A percentile compares a stretch with the other conserved stretches of the same genome.
Evolutionary conservation across 2,329 filamentous ascomycete species (phyloP).

Genomic region (Xylaria sp.): DNA sequence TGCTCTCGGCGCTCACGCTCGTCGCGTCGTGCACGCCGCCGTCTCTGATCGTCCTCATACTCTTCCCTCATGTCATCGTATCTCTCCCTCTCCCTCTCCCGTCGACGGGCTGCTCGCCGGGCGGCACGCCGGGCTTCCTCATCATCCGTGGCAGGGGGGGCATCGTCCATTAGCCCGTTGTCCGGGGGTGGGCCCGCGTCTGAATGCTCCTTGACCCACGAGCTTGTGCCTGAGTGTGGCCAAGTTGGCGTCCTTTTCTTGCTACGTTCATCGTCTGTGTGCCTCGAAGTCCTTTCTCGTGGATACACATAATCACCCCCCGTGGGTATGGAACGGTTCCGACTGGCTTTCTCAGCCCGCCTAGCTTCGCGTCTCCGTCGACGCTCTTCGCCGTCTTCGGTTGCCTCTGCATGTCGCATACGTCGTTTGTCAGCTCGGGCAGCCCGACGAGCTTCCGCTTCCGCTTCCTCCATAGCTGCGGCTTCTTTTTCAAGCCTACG

Average conservation of each 20-base stretch:
- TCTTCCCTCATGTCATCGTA: conserved; percentile 52
- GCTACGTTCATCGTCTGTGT: conserved; percentile 51
- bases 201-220: conserved; percentile 73
- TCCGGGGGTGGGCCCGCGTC: conserved; percentile 70
- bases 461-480: conserved; percentile 57
- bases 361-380: conserved; percentile 65
- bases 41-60: conserved; percentile 58
- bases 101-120: conserved; percentile 59
- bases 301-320: conserved; percentile 61
- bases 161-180: conserved; percentile 52
- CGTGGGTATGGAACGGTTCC: conserved; percentile 57
- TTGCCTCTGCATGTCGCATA: conserved; percentile 57
- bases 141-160: conserved; percentile 55
- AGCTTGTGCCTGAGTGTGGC: conserved; percentile 73
- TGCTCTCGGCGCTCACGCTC: conserved; percentile 54
- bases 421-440: conserved; percentile 62
- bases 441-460: conserved; percentile 60
- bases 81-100: conserved; percentile 40
- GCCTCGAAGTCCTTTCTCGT: conserved; percentile 52
- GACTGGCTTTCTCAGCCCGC: conserved; percentile 55
- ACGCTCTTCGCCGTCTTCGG: conserved; percentile 65
- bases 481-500: conserved; percentile 56
- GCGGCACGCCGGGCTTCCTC: conserved; percentile 65
- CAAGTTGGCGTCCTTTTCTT: conserved; percentile 56
- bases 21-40: conserved; percentile 58